These are phyloP conservation scores for Suillus subalutaceus DNA, from an alignment of 768 basidiomycete species.

Conservation along the genomic window DNA sequence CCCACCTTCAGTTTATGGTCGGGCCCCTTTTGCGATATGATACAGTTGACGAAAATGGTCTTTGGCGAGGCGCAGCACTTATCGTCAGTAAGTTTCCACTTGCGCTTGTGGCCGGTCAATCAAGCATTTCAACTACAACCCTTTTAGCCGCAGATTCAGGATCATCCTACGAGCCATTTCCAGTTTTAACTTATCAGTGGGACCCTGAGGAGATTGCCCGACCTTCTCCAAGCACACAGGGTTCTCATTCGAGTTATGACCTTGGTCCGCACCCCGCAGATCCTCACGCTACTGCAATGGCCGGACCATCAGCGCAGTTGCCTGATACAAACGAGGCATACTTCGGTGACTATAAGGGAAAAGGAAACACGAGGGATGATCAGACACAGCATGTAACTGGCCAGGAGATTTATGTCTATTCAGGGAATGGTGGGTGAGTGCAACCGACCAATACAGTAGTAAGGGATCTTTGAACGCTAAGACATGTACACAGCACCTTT, in stretches of 20 bases:
- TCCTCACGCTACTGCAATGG: constrained; percentile 55
- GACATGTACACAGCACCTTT: constrained; percentile 56
- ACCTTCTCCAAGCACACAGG: constrained; percentile 29
- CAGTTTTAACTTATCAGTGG: constrained; percentile 72
- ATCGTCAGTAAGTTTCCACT: constrained; percentile 72
- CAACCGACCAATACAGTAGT: not conserved
- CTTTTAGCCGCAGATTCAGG: constrained; percentile 72
- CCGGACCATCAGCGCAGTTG: constrained; percentile 20
- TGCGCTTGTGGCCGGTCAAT: not conserved
- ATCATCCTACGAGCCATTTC: constrained; percentile 76
- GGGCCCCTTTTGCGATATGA: constrained; percentile 91
- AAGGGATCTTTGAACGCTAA: constrained; percentile 4
- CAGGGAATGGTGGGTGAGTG: constrained; percentile 54
- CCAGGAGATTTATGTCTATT: constrained; percentile 76
- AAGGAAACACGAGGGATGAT: constrained; percentile 25
- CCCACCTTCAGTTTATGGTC: constrained; percentile 88
- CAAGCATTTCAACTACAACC: not conserved
- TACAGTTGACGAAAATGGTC: constrained; percentile 72
- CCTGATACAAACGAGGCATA: constrained; percentile 13
- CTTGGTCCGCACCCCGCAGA: constrained; percentile 77
- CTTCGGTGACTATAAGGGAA: constrained; percentile 21
- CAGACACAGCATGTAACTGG: constrained; percentile 51
- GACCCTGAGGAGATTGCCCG: constrained; percentile 52
- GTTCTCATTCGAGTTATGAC: constrained; percentile 40
- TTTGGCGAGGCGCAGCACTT: constrained; percentile 89